Base-by-base conservation (phyloP, 805 yeast genomes). In the Metschnikowia sp. region DNA sequence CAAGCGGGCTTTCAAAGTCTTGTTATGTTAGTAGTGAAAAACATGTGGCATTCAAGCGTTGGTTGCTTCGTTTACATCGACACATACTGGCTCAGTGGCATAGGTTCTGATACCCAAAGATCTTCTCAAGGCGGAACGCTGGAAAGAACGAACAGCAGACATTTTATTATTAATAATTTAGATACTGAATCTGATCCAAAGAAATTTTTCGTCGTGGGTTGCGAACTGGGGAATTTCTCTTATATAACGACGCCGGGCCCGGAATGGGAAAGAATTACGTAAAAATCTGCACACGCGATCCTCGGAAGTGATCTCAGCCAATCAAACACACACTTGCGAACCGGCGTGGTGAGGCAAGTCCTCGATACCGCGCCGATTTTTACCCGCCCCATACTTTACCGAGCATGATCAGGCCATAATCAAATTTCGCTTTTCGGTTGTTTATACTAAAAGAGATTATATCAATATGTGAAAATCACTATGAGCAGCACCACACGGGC, bases 1-100 rank as follows among this genome's bases (percentile, higher is more conserved):
- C 67, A 94, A 91, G 68, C 96, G 84, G 74, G 94, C 96, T 74
- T 94, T 94, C 62, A 94, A 79, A 55, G 97, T 84, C 78, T 80
- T 65, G 46, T 64, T 26, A 29, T 12, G 62, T 53, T 53, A 55
- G 57, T 55, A 53, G 13, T n/a, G 19, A 30, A 13, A 36, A 44
- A 22, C 4, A 18, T 8, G 32, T 26, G 31, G 40, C 10, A 9
- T 26, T 22, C 18, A 12, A 6, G 15, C 32, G 32, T 34, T 30
- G 36, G 15, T 28, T 30, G 32, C 11, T 31, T 39, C 34, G 11
- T 32, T 39, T 33, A 39, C 13, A 13, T 13, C 10, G 32, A 33
- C 48, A 62, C 66, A 56, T 56, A 57, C 58, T 39, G 58, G 59
- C 54, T 56, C 59, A 39, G 59, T 54, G 37, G 59, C 54, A 39